Conservation (phyloP, 108 stramenopile species). For the Thalassiosira profunda region DNA sequence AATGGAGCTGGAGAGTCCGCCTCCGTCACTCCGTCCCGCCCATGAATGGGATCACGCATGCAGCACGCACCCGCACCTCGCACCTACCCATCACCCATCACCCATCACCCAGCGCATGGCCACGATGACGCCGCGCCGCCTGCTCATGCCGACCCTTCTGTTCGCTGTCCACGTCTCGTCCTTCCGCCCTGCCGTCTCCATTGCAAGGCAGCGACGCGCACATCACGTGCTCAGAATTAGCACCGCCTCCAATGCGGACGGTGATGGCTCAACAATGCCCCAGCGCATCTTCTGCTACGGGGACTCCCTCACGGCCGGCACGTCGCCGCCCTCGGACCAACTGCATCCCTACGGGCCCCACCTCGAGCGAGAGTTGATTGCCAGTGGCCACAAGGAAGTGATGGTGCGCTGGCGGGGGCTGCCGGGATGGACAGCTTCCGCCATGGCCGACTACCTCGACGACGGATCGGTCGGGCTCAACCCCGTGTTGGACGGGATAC, state of each 20-base stretch:
- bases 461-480: slow-evolving; percentile 41
- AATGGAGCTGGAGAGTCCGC: too few species aligned
- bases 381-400: background rate
- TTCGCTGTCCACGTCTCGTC: too few species aligned
- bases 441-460: slow-evolving; percentile 54
- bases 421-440: slow-evolving; percentile 70
- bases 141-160: too few species aligned
- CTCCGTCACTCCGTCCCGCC: too few species aligned
- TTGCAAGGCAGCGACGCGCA: too few species aligned
- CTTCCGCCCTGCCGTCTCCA: too few species aligned
- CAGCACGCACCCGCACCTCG: too few species aligned
- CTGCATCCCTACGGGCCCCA: slow-evolving; percentile 68
- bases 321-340: slow-evolving; percentile 46
- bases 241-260: slow-evolving; percentile 88
- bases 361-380: slow-evolving; percentile 56
- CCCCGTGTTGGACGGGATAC: slow-evolving; percentile 29
- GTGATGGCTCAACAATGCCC: background rate
- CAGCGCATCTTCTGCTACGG: slow-evolving; percentile 72
- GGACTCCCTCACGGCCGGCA: slow-evolving; percentile 82
- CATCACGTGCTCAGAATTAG: too few species aligned
- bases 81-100: too few species aligned
- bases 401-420: slow-evolving; percentile 64
- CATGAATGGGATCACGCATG: too few species aligned
- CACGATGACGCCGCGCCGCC: too few species aligned
- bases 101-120: too few species aligned